Evolutionary conservation across 495 filamentous ascomycete species (phyloP).

Genomic region (Alectoria sarmentosa): DNA sequence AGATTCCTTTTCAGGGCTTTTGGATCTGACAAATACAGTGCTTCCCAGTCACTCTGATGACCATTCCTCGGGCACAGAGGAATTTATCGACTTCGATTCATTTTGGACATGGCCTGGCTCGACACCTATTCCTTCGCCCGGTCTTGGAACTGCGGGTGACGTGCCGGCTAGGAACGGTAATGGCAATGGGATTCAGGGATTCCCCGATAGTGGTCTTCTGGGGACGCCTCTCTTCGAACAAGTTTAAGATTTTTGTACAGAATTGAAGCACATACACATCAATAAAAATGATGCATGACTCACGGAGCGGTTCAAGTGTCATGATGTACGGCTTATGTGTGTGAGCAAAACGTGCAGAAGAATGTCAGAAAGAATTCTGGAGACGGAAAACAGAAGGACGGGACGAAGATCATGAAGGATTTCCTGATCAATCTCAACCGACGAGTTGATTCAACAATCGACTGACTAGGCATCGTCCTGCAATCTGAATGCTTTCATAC

Average conservation of each 20-base stretch:
- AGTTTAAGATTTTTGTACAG: neutral
- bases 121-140: neutral
- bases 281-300: neutral
- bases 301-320: neutral
- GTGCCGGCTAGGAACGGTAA: neutral
- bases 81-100: slow-evolving; percentile 50
- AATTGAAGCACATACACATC: neutral
- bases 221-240: neutral
- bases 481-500: neutral
- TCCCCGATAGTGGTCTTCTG: neutral
- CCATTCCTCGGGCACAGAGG: slow-evolving; percentile 37
- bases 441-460: neutral
- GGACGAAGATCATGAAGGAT: neutral
- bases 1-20: slow-evolving; percentile 39
- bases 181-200: neutral
- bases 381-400: neutral
- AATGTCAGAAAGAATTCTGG: neutral
- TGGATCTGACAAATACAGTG: slow-evolving; percentile 43
- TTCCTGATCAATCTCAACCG: neutral
- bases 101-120: slow-evolving; percentile 35
- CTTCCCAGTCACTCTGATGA: slow-evolving; percentile 38
- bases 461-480: neutral
- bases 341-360: neutral
- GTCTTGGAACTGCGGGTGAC: neutral
- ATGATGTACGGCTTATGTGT: neutral